Conservation (phyloP, 495 filamentous ascomycete genomes). For the Hypoxylon subgilvum region DNA sequence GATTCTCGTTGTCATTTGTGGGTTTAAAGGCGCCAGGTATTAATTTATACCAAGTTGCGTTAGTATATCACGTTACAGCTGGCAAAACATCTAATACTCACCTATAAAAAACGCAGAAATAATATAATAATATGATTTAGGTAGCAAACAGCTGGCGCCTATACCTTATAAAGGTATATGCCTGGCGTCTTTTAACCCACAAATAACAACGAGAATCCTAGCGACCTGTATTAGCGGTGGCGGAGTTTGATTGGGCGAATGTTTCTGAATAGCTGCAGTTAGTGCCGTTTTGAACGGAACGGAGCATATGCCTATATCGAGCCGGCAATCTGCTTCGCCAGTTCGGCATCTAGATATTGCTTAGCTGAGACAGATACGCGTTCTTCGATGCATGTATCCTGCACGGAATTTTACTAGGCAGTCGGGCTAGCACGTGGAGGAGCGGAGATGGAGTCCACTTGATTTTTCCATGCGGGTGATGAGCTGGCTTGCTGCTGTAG, state of each 20-base stretch:
- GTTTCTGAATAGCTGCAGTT: no score
- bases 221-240: neutral
- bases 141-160: no score
- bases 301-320: slow-evolving; percentile 14
- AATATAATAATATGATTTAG: no score
- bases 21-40: no score
- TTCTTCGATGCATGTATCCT: slow-evolving; percentile 1
- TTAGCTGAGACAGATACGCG: slow-evolving; percentile 26
- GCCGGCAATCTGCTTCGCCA: neutral
- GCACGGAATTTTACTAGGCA: slow-evolving; percentile 25
- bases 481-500: neutral
- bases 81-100: no score
- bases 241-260: neutral
- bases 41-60: no score
- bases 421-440: slow-evolving; percentile 22
- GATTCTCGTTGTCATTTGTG: no score
- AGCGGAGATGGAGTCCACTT: slow-evolving; percentile 8
- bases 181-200: no score
- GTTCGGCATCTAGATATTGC: neutral
- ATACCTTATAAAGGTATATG: no score
- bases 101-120: no score
- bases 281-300: slow-evolving; percentile 14
- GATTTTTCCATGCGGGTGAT: slow-evolving; percentile 9
- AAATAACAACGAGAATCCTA: neutral
- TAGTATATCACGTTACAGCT: no score